These are phyloP conservation scores for Micromonas pusilla DNA, from an alignment of 139 green algal species.

Conservation along the genomic window DNA sequence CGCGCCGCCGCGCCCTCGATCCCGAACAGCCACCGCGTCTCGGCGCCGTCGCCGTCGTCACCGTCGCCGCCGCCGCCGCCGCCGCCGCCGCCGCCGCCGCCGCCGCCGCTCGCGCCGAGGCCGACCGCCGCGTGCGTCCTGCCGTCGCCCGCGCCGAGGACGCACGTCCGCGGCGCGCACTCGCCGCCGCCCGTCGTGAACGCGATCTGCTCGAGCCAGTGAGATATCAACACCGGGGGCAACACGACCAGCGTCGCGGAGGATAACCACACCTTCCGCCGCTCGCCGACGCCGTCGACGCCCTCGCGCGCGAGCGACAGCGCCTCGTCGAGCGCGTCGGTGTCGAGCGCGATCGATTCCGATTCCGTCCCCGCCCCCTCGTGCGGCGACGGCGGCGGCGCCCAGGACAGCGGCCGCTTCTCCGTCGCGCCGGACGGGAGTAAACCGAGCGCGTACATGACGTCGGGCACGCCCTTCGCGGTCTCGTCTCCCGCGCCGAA, in stretches of 20 bases:
- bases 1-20: not conserved
- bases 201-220: slow-evolving; percentile 75
- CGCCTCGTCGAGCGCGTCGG: slow-evolving; percentile 39
- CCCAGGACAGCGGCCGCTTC: not conserved
- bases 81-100: not conserved
- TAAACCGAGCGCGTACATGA: not conserved
- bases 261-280: slow-evolving; percentile 63
- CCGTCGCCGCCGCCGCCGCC: not conserved
- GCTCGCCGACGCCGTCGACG: slow-evolving; percentile 19
- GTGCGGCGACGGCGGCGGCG: too few relatives aligned
- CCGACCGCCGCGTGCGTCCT: not conserved
- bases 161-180: not conserved
- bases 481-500: not conserved
- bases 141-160: not conserved
- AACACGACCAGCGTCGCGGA: slow-evolving; percentile 86
- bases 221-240: slow-evolving; percentile 66
- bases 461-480: not conserved
- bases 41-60: not conserved
- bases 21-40: not conserved
- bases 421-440: not conserved
- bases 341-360: slow-evolving; percentile 42
- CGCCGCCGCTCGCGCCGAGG: not conserved
- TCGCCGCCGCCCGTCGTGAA: not conserved
- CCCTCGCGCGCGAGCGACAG: slow-evolving; percentile 27
- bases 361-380: too few relatives aligned